Percentiles rank a stretch among this genome's conserved stretches.
phyloP scores from a whole-genome alignment of 345 rosid species.

The Lenwebbia sp. region DNA sequence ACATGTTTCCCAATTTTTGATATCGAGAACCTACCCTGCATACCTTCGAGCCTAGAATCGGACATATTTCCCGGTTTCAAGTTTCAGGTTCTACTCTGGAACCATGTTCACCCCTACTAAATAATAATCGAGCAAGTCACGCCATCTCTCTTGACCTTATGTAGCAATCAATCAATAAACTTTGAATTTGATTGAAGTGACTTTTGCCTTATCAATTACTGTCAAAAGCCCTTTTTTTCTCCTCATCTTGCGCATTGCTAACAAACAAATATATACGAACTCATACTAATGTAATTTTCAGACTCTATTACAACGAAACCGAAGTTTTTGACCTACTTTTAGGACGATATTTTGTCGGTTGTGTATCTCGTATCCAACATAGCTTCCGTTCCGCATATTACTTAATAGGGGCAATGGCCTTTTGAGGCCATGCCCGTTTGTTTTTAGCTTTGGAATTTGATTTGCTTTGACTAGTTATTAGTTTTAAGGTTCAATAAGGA shows the following conservation, averaged over 20 bases:
- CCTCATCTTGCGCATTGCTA: not conserved
- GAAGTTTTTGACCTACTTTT: no score
- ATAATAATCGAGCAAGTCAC: not conserved
- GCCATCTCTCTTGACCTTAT: not conserved
- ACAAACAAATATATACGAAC: not conserved
- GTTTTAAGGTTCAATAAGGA: not conserved
- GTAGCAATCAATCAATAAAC: not conserved
- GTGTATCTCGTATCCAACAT: no score
- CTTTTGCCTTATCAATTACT: not conserved
- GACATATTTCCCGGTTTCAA: no score
- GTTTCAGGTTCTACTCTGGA: accelerated
- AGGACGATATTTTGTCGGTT: not conserved
- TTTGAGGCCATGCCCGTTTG: no score
- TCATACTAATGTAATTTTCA: not conserved
- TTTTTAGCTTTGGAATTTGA: no score
- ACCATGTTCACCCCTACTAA: no score
- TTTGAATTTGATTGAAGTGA: not conserved
- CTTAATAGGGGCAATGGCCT: no score
- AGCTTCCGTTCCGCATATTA: no score
- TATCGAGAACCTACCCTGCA: no score
- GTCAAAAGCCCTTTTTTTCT: not conserved
- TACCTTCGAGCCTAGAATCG: accelerated
- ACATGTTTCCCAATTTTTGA: no score
- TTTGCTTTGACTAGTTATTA: no score
- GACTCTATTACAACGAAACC: not conserved